These are phyloP conservation scores for Globisporangium okanoganense DNA, from an alignment of 352 stramenopile genomes.

Conservation along the genomic window DNA sequence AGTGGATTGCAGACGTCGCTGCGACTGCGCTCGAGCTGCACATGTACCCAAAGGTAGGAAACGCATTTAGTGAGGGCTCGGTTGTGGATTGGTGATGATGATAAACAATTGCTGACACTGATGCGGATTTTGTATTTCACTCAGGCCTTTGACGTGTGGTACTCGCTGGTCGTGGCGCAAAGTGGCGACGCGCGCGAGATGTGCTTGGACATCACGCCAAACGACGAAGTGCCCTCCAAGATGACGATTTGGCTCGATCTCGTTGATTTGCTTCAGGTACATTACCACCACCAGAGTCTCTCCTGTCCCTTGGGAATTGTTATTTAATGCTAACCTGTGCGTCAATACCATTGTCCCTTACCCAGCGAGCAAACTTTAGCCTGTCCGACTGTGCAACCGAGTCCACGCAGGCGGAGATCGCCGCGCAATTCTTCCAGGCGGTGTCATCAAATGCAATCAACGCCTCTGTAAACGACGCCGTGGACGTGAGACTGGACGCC, in stretches of 20 bases:
- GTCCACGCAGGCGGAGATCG: slow-evolving; percentile 33
- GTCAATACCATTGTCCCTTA: too few species aligned
- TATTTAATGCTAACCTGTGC: too few species aligned
- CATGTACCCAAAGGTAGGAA: slow-evolving; percentile 35
- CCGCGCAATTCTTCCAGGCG: slow-evolving; percentile 45
- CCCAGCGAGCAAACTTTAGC: slow-evolving; percentile 46
- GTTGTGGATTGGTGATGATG: not conserved
- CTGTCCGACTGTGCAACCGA: slow-evolving; percentile 39
- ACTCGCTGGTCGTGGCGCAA: slow-evolving; percentile 47
- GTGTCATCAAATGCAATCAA: slow-evolving; percentile 18
- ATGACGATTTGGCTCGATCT: slow-evolving; percentile 75
- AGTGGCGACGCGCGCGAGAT: slow-evolving; percentile 25
- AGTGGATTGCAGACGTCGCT: slow-evolving; percentile 71
- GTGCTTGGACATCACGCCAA: slow-evolving; percentile 42
- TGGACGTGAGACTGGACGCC: slow-evolving; percentile 32
- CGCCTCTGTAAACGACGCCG: slow-evolving; percentile 15
- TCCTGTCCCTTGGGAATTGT: not conserved
- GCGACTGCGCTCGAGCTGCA: slow-evolving; percentile 49
- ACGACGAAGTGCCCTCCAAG: slow-evolving; percentile 55
- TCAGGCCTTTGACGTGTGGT: slow-evolving; percentile 77
- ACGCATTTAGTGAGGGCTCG: not conserved
- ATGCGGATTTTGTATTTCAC: not conserved
- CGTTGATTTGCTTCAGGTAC: slow-evolving; percentile 72
- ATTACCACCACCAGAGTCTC: too few species aligned
- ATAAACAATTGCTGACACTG: not conserved